Evolutionary conservation across 805 yeast species (phyloP), one percentile per base, ranked within the genome.

Genomic region (Teunomyces cretensis): DNA sequence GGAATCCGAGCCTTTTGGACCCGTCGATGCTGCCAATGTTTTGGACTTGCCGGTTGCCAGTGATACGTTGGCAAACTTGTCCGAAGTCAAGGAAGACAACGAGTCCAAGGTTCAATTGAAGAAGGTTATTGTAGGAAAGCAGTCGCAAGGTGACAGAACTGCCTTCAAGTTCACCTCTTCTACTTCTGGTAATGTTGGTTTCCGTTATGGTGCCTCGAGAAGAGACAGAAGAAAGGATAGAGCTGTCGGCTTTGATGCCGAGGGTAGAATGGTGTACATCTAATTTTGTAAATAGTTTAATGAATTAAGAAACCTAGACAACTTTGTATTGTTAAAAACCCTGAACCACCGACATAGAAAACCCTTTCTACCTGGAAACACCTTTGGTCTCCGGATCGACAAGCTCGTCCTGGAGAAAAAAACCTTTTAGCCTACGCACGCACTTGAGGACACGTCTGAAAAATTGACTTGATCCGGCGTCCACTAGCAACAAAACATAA

Each of bases 1-100:
- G 8, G 99, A 92, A 68, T 83, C 90, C 22, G 96, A 90, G 70
- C 96, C 96, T 8, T 91, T 92, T 62, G 97, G 97, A 6, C 96
- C 97, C 4, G 77, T 90, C 5, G 98, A 94, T 61, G 97, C 99
- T 11, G 97, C 99, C 41, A 73, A 81, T 46, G 79, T 86, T 32
- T 80, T 88, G 51, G 90, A 78, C 35, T 75, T 92, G 52, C 91
- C 88, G 62, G 96, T 96, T n/a, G 97, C 98, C 24, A 79, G 81
- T 39, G 81, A 75, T 30, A 86, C 94, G 2, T 75, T 91, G 55
- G 80, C 83, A 55, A 81, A 80, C 62, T 75, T 91, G 50, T 75
- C 88, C 9, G 77, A 80, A 54, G 81, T 81, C 40, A 82, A 77
- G 45, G 80, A 76, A 39, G 71, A 77, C 5, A 65, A 67, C 13